phyloP scores from a whole-genome alignment of 371 early-diverging fungal species.

The Mortierella sp. region DNA sequence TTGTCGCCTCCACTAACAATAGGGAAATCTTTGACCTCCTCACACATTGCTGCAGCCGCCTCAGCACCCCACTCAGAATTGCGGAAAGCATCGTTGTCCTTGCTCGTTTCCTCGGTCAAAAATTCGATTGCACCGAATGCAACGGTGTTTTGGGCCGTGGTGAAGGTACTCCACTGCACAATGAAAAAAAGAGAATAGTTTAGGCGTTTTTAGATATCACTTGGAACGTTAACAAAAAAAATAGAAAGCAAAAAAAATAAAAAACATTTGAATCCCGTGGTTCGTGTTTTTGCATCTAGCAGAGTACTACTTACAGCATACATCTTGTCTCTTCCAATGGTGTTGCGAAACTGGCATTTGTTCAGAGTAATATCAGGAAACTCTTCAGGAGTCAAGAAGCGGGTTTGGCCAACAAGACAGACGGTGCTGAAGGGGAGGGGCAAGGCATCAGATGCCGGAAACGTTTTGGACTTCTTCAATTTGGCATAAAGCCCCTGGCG shows the following conservation, averaged over 20 bases:
- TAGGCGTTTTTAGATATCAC: too few species aligned
- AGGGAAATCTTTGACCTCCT: conserved; percentile 5
- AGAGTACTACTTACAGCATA: conserved; percentile 14
- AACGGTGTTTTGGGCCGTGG: not conserved
- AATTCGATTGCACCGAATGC: not conserved
- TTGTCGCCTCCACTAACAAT: conserved; percentile 13
- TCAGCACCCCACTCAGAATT: conserved; percentile 18
- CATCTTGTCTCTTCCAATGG: not conserved
- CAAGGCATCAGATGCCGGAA: conserved; percentile 12
- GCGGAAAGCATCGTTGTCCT: not conserved
- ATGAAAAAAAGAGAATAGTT: not conserved
- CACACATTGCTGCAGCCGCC: conserved; percentile 16
- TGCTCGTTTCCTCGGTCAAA: not conserved
- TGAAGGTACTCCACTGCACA: not conserved
- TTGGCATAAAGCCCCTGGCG: conserved; percentile 21
- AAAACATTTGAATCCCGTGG: too few species aligned
- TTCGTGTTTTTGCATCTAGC: conserved; percentile 3
- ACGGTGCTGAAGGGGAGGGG: conserved; percentile 15
- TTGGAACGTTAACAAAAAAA: not conserved
- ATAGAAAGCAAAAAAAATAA: not conserved
- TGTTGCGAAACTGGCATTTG: conserved; percentile 11
- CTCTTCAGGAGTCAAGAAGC: not conserved
- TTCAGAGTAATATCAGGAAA: not conserved
- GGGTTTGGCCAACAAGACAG: conserved; percentile 26
- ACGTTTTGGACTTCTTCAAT: not conserved